Evolutionary conservation across 805 yeast species (phyloP), one percentile per base, ranked within the genome.

Genomic region (Debaryomyces hansenii): DNA sequence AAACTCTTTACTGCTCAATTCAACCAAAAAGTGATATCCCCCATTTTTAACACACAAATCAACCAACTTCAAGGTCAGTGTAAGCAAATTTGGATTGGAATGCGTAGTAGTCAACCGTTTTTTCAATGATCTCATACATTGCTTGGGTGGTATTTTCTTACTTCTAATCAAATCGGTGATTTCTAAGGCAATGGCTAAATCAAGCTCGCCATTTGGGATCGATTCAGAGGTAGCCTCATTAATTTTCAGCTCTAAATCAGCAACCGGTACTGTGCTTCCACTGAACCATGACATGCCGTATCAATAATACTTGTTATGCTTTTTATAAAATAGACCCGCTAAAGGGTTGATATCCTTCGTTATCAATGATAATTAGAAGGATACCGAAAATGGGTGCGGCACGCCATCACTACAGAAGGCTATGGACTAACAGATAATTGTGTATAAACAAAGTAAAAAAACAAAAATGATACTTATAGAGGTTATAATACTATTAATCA

Each of bases 11-110:
- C 91, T 78, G 29, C 92, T 80, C 27, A 91, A 74, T 57, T 90
- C 97, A 16, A 71, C 74, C 18, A 92, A 73, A 57, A 94, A 91
- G 56, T 89, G 96, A 40, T 75, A 74, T 6, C 99, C 99, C 40
- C 97, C 91, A 62, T 94, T 94, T 67, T 94, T 94, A 45, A 92
- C 85, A 66, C 96, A 87, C 39, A 89, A 77, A 57, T 94, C 98
- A 28, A 85, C 74, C 50, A 94, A 71, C 58, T 85, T 87, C 59
- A 94, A 76, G 0, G 91, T 74, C 4, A 94, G 79, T 21, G 83
- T 75, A 58, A 88, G 87, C 8, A 84, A 79, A 63, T 91, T 90
- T 9, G 97, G 96, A 61, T 91, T 91, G 45, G 73, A 70, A 48
- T 68, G 58, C 18, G 83, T 79, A 28, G 69, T 63, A 21, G 84